Evolutionary conservation across 768 basidiomycete species (phyloP).

Genomic region (Pulveroboletus sp.): DNA sequence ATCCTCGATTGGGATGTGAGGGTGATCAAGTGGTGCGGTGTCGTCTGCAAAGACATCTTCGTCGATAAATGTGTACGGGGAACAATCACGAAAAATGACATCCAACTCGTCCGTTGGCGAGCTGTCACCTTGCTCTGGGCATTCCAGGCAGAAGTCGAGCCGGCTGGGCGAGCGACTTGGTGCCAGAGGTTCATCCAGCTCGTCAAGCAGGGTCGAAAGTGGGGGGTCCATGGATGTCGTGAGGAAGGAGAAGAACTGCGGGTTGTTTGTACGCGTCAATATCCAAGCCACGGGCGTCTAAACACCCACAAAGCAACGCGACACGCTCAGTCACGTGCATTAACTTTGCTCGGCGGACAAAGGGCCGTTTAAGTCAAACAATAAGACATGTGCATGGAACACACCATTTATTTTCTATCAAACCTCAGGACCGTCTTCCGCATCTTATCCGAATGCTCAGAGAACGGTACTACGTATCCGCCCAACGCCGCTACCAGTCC

Average conservation of each 20-base stretch:
- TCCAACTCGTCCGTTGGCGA: conserved; percentile 7
- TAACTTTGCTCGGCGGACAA: conserved; percentile 11
- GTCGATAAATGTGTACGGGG: conserved; percentile 1
- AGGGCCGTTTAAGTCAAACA: conserved; percentile 7
- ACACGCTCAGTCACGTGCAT: conserved; percentile 24
- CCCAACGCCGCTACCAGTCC: conserved; percentile 30
- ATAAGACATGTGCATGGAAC: conserved; percentile 11
- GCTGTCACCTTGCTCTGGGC: not conserved
- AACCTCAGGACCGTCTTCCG: conserved; percentile 32
- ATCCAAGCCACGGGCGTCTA: conserved; percentile 8
- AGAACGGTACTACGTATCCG: conserved; percentile 43
- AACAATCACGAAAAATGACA: not conserved
- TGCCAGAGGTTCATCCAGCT: conserved; percentile 9
- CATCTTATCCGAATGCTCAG: conserved; percentile 40
- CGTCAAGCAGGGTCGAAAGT: conserved; percentile 5
- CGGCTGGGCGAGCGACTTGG: conserved; percentile 49
- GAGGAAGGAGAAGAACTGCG: not conserved
- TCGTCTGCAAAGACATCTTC: conserved; percentile 8
- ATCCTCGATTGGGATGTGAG: conserved; percentile 1
- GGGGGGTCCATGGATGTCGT: conserved; percentile 12
- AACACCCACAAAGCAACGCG: conserved; percentile 23
- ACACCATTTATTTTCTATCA: conserved; percentile 21
- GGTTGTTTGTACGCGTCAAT: conserved; percentile 10
- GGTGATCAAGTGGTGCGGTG: not conserved
- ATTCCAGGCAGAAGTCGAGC: conserved; percentile 37